These are phyloP conservation scores for Sclerotinia minor DNA, from an alignment of 2,329 filamentous ascomycete species.

Conservation along the genomic window DNA sequence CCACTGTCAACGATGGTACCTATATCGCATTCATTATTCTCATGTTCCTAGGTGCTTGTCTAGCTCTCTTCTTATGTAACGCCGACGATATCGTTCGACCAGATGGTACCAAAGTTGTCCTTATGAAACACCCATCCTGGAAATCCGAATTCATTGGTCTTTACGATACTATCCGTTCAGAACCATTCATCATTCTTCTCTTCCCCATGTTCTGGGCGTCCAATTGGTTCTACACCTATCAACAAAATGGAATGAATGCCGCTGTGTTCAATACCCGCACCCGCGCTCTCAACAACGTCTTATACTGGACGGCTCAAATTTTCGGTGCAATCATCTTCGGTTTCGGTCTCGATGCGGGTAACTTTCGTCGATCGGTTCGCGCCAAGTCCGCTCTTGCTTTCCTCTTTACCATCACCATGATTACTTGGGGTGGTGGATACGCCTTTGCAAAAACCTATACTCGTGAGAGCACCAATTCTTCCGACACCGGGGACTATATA, in stretches of 20 bases:
- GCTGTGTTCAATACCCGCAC: conserved; percentile 73
- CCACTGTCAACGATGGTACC: conserved; percentile 70
- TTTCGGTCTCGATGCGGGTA: conserved; percentile 63
- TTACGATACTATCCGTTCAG: conserved; percentile 66
- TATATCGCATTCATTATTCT: conserved; percentile 87
- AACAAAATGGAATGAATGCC: conserved; percentile 72
- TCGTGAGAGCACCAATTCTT: conserved; percentile 44
- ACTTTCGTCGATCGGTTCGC: conserved; percentile 62
- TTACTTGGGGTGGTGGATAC: conserved; percentile 80
- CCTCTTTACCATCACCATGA: conserved; percentile 71
- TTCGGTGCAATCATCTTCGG: conserved; percentile 73
- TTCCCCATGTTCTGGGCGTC: conserved; percentile 82
- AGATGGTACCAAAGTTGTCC: conserved; percentile 76
- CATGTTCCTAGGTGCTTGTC: conserved; percentile 68
- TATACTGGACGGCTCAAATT: conserved; percentile 82
- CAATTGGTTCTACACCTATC: conserved; percentile 80
- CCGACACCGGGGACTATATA: conserved; percentile 27
- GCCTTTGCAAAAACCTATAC: conserved; percentile 68
- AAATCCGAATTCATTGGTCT: conserved; percentile 75
- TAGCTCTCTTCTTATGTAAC: conserved; percentile 70
- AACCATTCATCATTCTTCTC: conserved; percentile 71
- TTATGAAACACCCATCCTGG: conserved; percentile 91
- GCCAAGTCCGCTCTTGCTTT: conserved; percentile 63
- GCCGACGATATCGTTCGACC: conserved; percentile 70
- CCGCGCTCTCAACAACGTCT: conserved; percentile 70